Base-by-base conservation (phyloP, 192 early-diverging fungal genomes). In the Irineochytrium annulatum region DNA sequence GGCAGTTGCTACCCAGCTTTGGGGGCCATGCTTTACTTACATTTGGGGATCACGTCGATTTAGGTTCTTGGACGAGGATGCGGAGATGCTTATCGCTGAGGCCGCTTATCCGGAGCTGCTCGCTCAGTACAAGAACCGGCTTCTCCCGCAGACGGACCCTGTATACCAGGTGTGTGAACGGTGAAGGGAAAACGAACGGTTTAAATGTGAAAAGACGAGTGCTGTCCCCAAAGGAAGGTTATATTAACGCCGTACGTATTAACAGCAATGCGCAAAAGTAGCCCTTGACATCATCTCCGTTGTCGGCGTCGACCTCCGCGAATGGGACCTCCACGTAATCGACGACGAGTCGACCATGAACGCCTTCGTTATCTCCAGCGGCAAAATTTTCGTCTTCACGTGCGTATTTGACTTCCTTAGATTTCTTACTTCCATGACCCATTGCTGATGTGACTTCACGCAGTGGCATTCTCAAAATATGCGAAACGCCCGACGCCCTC, bases 351-450 rank as follows among this genome's bases (percentile, higher is more conserved):
- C 16, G n/a, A 43, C 53, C 37, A 66, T 72, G 20, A 77, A 77
- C 51, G 76, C 76, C 28, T 71, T 74, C 28, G 71, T 73, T 26
- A 53, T 64, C 14, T 55, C 76, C 19, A 60, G 60, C 8, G 76
- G 72, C 22, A 71, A 71, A 34, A 74, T 77, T 19, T 74, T 74
- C 59, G 69, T 77, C 0, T 77, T 75, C 52, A 74, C 71, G 46
- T 49, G 26, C 13, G 46, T 49, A 17, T 13, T 8, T 13, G 37
- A 8, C 8, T 41, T 41, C n/a, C 37, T 41, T 8, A 41, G 37
- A n/a, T n/a, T n/a, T n/a, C n/a, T n/a, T n/a, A n/a, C n/a, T n/a
- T n/a, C n/a, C n/a, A n/a, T n/a, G n/a, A n/a, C n/a, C n/a, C n/a
- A n/a, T n/a, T n/a, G n/a, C n/a, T n/a, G n/a, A n/a, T n/a, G n/a